Evolutionary conservation across 108 stramenopile genomes (phyloP), one percentile per base, ranked within the genome.

Genomic region (Cyclotella cryptica): DNA sequence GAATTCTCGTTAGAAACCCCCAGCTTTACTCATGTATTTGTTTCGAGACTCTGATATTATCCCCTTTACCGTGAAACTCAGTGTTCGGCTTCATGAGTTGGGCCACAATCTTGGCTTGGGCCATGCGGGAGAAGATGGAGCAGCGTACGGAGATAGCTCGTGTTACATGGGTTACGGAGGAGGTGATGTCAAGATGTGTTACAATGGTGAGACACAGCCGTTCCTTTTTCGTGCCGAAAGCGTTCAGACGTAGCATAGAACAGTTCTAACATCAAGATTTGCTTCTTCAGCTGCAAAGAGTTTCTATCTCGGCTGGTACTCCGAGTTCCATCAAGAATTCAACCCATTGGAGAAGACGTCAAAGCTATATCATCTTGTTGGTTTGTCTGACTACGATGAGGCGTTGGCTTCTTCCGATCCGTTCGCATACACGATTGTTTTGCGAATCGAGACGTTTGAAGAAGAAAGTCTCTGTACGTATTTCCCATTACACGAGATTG

Each of bases 141-240:
- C 46, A 1, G 27, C 46, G 10, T 68, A 68, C 47, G 67, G 67
- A 18, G 67, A 68, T 68, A 49, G 67, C 28, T 68, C 67, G 5
- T 68, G 67, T 35, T 68, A 68, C 67, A 68, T 68, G 67, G 67
- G 67, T 4, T 49, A 49, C 29, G 67, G 67, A 12, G 67, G 46
- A 3, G 21, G 21, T 44, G 47, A 68, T 22, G 45, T 47, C 2
- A 68, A 49, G 40, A 68, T 68, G 67, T 68, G 67, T 35, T 68
- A 68, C 46, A 68, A 68, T 26, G 62, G 62, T 59, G 28, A 59
- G 58, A 26, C n/a, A n/a, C n/a, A n/a, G n/a, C n/a, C n/a, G n/a
- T n/a, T n/a, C n/a, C n/a, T n/a, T n/a, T n/a, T n/a, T n/a, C n/a
- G n/a, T n/a, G n/a, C n/a, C n/a, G n/a, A n/a, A n/a, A n/a, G n/a